Conservation (phyloP, 2,329 filamentous ascomycete species). For the Sclerotinia borealis region DNA sequence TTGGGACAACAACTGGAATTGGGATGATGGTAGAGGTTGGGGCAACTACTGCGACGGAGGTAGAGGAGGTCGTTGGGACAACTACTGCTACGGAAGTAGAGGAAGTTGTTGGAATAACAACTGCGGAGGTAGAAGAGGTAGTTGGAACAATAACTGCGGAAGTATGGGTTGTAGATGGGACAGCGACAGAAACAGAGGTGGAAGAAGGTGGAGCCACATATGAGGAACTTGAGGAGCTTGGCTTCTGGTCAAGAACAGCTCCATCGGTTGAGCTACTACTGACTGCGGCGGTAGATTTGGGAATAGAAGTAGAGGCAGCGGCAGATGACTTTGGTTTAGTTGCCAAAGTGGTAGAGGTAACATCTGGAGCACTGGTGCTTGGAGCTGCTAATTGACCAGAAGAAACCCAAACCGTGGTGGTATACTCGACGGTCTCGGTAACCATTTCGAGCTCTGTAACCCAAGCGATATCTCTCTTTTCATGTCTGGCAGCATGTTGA, state of each 20-base stretch:
- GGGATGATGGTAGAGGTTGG: constrained; percentile 20
- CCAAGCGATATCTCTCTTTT: constrained; percentile 37
- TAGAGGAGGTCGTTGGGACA: constrained; percentile 20
- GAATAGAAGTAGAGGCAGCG: constrained; percentile 15
- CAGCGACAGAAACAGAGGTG: constrained; percentile 2
- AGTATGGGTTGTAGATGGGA: constrained; percentile 5
- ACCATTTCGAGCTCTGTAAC: constrained; percentile 43
- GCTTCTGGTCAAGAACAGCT: background rate
- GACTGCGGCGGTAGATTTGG: constrained; percentile 1
- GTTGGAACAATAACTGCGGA: constrained; percentile 4
- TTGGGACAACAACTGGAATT: constrained; percentile 16
- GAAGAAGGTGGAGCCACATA: constrained; percentile 6
- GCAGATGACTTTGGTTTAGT: constrained; percentile 20
- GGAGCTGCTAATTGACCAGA: constrained; percentile 15
- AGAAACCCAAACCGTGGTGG: constrained; percentile 38
- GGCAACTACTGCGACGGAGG: constrained; percentile 19
- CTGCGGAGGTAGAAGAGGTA: constrained; percentile 13
- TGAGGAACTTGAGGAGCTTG: background rate
- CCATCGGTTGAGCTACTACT: background rate
- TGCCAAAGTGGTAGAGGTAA: constrained; percentile 14
- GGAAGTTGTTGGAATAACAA: constrained; percentile 16
- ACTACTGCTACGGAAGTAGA: constrained; percentile 20
- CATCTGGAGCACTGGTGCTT: constrained; percentile 14
- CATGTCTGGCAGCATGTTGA: constrained; percentile 28
- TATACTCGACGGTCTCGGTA: constrained; percentile 39